Conservation (phyloP, 805 yeast species). For the Starmerella lactis-condensi region DNA sequence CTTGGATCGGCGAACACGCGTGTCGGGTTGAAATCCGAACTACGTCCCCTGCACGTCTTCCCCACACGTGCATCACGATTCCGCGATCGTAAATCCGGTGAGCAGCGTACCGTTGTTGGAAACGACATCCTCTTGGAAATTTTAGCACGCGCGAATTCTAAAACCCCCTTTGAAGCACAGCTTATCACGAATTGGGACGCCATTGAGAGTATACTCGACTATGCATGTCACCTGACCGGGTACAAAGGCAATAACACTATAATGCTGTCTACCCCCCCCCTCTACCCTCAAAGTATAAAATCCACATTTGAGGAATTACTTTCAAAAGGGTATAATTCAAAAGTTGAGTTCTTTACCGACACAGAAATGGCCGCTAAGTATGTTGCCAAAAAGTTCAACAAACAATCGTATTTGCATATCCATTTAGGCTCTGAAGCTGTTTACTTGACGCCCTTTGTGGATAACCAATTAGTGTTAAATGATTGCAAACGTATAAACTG, state of each 20-base stretch:
- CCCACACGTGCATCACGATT: constrained; percentile 53
- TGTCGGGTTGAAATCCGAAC: constrained; percentile 22
- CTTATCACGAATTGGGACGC: constrained; percentile 85
- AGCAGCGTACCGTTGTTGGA: constrained; percentile 57
- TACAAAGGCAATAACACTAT: constrained; percentile 47
- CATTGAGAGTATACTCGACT: constrained; percentile 66
- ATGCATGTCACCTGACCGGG: constrained; percentile 67
- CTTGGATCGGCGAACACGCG: constrained; percentile 44
- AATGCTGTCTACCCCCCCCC: constrained; percentile 61
- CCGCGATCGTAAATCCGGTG: constrained; percentile 48
- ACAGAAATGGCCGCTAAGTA: constrained; percentile 58
- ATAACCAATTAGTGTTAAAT: constrained; percentile 45
- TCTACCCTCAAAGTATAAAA: constrained; percentile 52
- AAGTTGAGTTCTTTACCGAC: constrained; percentile 67
- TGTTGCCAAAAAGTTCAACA: not conserved
- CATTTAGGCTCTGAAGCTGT: constrained; percentile 72
- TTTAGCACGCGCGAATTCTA: constrained; percentile 45
- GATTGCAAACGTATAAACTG: constrained; percentile 70
- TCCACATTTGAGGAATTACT: constrained; percentile 58
- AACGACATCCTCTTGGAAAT: constrained; percentile 61
- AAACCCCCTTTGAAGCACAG: constrained; percentile 73
- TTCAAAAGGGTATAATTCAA: constrained; percentile 68
- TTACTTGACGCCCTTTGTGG: constrained; percentile 59
- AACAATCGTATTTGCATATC: constrained; percentile 47
- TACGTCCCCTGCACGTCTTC: constrained; percentile 38